Conservation (phyloP, 345 rosid genomes). For the Moringa oleifera region DNA sequence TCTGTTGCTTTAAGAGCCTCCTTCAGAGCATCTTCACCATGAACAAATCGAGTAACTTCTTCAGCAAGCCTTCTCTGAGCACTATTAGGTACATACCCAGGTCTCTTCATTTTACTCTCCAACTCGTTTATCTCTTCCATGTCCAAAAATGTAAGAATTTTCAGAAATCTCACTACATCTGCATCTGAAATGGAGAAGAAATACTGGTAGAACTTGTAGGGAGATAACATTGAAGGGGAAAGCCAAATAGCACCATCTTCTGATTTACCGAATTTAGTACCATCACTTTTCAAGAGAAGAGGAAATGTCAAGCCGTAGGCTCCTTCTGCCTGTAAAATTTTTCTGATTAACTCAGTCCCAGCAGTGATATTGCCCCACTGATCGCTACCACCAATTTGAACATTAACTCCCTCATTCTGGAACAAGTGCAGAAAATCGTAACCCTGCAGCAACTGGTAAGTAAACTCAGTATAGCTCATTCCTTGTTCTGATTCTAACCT, state of each 20-base stretch:
- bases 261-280: conserved; percentile 92
- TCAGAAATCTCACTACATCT: conserved; percentile 74
- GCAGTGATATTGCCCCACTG: conserved; percentile 98
- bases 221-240: conserved; percentile 63
- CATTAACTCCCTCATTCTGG: conserved; percentile 66
- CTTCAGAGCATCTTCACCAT: conserved; percentile 77
- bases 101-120: conserved; percentile 60
- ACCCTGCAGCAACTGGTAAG: conserved; percentile 88
- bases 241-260: conserved; percentile 99
- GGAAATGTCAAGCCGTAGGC: conserved; percentile 90
- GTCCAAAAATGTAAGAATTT: conserved; percentile 68
- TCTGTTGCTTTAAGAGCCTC: conserved; percentile 94
- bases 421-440: conserved; percentile 73
- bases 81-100: conserved; percentile 62
- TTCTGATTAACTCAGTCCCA: conserved; percentile 83
- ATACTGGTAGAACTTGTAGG: conserved; percentile 90
- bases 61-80: conserved; percentile 82
- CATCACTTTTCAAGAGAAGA: conserved; percentile 79
- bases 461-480: conserved; percentile 91
- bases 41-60: conserved; percentile 88
- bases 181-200: conserved; percentile 87
- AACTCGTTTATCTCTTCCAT: conserved; percentile 60
- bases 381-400: conserved; percentile 97
- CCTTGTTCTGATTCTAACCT: conserved; percentile 94
- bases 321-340: conserved; percentile 67